phyloP scores from a whole-genome alignment of 805 yeast species.

The Scheffersomyces ergatensis region DNA sequence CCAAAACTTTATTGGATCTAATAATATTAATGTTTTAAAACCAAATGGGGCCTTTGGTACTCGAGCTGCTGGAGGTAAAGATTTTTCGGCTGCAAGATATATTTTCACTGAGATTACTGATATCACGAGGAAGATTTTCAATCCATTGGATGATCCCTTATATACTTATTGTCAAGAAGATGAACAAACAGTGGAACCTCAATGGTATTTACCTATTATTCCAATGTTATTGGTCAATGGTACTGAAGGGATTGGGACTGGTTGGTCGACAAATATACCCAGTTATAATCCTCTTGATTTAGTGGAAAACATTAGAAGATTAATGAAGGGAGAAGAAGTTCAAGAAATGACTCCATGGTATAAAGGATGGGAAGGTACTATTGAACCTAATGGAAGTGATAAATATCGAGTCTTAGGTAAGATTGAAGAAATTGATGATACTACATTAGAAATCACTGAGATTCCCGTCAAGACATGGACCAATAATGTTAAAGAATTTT shows the following conservation, averaged over 20 bases:
- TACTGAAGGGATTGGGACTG: conserved; percentile 97
- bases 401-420: conserved; percentile 76
- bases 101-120: conserved; percentile 82
- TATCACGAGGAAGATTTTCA: conserved; percentile 73
- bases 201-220: conserved; percentile 89
- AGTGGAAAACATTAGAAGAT: conserved; percentile 64
- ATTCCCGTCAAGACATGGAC: conserved; percentile 94
- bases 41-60: conserved; percentile 98
- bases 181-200: conserved; percentile 91
- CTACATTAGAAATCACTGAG: conserved; percentile 84
- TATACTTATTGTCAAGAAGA: conserved; percentile 85
- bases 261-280: conserved; percentile 96
- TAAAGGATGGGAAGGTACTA: conserved; percentile 89
- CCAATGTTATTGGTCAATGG: conserved; percentile 97
- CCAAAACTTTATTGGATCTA: conserved; percentile 91
- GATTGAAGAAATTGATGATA: conserved; percentile 77
- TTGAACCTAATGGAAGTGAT: conserved; percentile 63
- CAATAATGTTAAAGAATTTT: conserved; percentile 78
- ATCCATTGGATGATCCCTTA: conserved; percentile 75
- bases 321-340: conserved; percentile 72
- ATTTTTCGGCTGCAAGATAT: conserved; percentile 97
- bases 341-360: conserved; percentile 88
- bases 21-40: conserved; percentile 76
- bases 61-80: conserved; percentile 95
- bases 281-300: conserved; percentile 84